Conservation (phyloP, 495 filamentous ascomycete genomes). For the Penicillium psychrofluorescens region DNA sequence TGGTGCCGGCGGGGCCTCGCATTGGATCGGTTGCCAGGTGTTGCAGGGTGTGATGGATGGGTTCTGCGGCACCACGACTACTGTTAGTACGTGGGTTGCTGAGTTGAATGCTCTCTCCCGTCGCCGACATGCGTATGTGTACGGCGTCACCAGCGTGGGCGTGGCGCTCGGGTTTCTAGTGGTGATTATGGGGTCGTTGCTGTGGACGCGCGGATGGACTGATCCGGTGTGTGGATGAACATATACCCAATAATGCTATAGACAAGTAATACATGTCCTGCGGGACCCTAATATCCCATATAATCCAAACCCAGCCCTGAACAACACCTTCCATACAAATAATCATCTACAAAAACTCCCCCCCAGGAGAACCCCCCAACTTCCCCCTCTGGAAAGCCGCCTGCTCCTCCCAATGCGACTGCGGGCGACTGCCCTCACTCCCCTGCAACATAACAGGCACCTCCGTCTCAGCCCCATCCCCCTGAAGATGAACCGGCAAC, state of each 20-base stretch:
- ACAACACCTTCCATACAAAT: background rate
- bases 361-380: background rate
- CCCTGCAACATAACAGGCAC: background rate
- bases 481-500: conserved; percentile 5
- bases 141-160: conserved; percentile 60
- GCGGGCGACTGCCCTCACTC: background rate
- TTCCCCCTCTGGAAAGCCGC: no score
- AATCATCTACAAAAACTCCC: background rate
- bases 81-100: conserved; percentile 85
- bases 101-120: conserved; percentile 63
- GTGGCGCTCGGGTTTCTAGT: conserved; percentile 60
- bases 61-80: conserved; percentile 85
- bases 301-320: no score
- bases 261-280: no score
- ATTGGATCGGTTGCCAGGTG: conserved; percentile 63
- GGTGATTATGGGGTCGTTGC: conserved; percentile 70
- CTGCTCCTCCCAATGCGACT: background rate
- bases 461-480: background rate
- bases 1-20: conserved; percentile 12
- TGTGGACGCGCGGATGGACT: conserved; percentile 64
- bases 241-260: no score
- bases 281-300: no score
- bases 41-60: conserved; percentile 82
- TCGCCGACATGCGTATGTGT: conserved; percentile 64
- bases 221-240: conserved; percentile 37